These are phyloP conservation scores for Xanthoparmelia taractica DNA, from an alignment of 495 filamentous ascomycete genomes.

Conservation along the genomic window DNA sequence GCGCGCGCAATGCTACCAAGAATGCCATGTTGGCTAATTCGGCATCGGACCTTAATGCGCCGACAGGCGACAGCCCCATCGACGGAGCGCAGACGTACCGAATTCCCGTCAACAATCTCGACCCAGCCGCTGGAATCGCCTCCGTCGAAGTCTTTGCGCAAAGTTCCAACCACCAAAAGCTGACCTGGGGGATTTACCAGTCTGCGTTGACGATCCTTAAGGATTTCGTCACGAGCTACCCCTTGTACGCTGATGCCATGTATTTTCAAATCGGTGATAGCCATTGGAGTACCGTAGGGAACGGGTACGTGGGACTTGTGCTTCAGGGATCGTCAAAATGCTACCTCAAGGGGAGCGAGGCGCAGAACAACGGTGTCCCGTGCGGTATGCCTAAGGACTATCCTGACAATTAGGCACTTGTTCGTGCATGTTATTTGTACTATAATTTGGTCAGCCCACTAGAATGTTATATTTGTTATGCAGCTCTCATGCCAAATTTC, in stretches of 20 bases:
- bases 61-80: neutral
- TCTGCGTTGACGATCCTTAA: neutral
- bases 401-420: neutral
- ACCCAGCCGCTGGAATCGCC: neutral
- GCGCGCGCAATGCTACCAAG: neutral
- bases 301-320: neutral
- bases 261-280: neutral
- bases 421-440: too few species aligned
- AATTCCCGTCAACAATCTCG: neutral
- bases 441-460: too few species aligned
- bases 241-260: neutral
- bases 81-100: neutral
- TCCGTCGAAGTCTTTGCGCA: neutral
- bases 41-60: neutral
- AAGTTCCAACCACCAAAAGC: neutral
- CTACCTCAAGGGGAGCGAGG: neutral
- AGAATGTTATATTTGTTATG: too few species aligned
- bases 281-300: neutral
- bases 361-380: neutral
- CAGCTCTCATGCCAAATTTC: too few species aligned
- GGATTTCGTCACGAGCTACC: neutral
- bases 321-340: neutral
- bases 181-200: neutral
- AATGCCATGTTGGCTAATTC: neutral
- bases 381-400: neutral